Conservation (phyloP, 768 basidiomycete genomes). For the Galerina marginata region DNA sequence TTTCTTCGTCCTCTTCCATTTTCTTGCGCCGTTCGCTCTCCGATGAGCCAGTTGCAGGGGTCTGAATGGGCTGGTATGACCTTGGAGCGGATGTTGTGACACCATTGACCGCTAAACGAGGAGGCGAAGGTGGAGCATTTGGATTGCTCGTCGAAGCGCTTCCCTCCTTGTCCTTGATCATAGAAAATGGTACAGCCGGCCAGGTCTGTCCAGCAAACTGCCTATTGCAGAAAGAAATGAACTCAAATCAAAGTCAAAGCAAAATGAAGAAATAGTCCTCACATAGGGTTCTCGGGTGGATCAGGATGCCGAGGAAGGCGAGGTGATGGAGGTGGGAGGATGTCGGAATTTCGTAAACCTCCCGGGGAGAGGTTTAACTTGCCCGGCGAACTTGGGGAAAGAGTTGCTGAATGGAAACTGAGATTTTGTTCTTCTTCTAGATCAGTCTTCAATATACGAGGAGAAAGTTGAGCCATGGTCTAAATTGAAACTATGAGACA, state of each 20-base stretch:
- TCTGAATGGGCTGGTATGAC: slow-evolving; percentile 37
- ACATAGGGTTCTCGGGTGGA: slow-evolving; percentile 28
- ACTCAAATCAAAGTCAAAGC: slow-evolving; percentile 3
- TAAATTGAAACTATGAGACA: slow-evolving; percentile 27
- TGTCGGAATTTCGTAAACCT: slow-evolving; percentile 30
- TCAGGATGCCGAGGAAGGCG: slow-evolving; percentile 39
- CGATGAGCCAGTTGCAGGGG: slow-evolving; percentile 36
- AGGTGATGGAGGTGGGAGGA: slow-evolving; percentile 42
- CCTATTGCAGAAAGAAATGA: slow-evolving; percentile 6
- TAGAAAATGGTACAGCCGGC: slow-evolving; percentile 48
- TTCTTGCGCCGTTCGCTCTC: slow-evolving; percentile 55
- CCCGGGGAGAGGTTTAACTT: slow-evolving; percentile 27
- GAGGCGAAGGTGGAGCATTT: slow-evolving; percentile 54
- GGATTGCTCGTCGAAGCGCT: slow-evolving; percentile 19
- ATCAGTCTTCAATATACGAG: slow-evolving; percentile 50
- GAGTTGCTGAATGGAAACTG: slow-evolving; percentile 31
- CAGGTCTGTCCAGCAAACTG: slow-evolving; percentile 31
- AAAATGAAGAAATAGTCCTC: slow-evolving; percentile 18
- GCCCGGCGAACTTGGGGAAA: slow-evolving; percentile 38
- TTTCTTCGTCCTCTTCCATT: slow-evolving; percentile 56
- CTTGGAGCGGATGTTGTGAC: slow-evolving; percentile 65
- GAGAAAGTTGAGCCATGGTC: slow-evolving; percentile 73
- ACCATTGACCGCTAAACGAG: slow-evolving; percentile 71
- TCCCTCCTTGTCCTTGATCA: slow-evolving; percentile 34
- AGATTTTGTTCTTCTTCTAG: slow-evolving; percentile 41